phyloP scores from a whole-genome alignment of 2,329 filamentous ascomycete species.

The Pseudogymnoascus destructans region DNA sequence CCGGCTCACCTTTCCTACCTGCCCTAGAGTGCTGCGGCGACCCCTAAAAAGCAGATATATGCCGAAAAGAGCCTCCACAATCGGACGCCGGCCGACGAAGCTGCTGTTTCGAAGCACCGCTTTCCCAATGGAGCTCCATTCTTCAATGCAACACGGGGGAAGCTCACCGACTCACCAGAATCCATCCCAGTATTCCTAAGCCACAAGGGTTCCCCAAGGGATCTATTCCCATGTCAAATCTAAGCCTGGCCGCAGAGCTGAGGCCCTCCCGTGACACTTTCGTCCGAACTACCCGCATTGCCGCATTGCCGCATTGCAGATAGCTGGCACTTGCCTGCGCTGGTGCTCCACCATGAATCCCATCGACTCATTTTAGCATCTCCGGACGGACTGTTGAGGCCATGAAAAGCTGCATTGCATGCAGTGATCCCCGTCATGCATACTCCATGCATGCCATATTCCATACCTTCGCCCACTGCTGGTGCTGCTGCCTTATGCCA shows the following conservation, averaged over 20 bases:
- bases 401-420: constrained; percentile 1
- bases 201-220: not conserved
- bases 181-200: not conserved
- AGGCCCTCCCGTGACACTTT: constrained; percentile 6
- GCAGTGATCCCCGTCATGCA: constrained; percentile 3
- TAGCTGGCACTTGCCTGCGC: not conserved
- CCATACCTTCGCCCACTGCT: constrained; percentile 4
- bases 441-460: constrained; percentile 2
- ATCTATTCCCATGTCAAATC: not conserved
- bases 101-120: constrained; percentile 1
- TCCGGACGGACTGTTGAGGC: not conserved
- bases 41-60: not conserved
- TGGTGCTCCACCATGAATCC: not conserved
- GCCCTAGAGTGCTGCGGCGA: constrained; percentile 2
- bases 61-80: constrained; percentile 5
- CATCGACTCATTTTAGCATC: constrained; percentile 5
- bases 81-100: not conserved
- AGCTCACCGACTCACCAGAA: not conserved
- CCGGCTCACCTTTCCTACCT: not conserved
- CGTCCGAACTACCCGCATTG: constrained; percentile 3
- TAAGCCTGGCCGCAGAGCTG: constrained; percentile 4
- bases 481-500: constrained; percentile 5
- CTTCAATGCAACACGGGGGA: not conserved
- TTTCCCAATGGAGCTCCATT: constrained; percentile 7
- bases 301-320: not conserved